phyloP scores from a whole-genome alignment of 148 eudicot species.

The Arbutus unedo region DNA sequence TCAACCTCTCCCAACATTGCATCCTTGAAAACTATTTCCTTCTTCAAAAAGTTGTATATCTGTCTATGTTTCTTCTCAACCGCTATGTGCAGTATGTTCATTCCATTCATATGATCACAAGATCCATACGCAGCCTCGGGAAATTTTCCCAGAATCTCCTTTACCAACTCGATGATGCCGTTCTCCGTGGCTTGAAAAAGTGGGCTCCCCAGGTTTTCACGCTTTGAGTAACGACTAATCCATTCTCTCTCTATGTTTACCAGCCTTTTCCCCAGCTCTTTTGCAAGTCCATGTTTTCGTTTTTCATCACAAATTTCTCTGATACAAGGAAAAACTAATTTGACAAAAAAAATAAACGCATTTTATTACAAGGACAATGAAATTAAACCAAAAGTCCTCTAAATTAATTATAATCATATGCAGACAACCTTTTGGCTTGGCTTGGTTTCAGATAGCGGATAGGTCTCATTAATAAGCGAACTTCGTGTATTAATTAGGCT shows the following conservation, averaged over 20 bases:
- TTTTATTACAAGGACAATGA: too few relatives aligned
- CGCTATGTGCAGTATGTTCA: neutral
- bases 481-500: too few relatives aligned
- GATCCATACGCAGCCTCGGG: neutral
- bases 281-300: neutral
- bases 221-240: neutral
- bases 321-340: neutral
- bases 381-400: too few relatives aligned
- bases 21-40: neutral
- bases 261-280: neutral
- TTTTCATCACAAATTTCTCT: neutral
- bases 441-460: too few relatives aligned
- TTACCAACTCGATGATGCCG: neutral
- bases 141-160: neutral
- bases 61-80: neutral
- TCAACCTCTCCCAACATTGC: neutral
- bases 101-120: neutral
- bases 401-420: too few relatives aligned
- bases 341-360: too few relatives aligned
- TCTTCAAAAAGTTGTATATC: neutral
- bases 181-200: neutral
- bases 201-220: neutral
- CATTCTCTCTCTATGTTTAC: neutral
- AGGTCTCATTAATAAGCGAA: too few relatives aligned
- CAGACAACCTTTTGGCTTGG: too few relatives aligned